Conservation (phyloP, 352 stramenopile species). For the Thalassiosira delicatula region DNA sequence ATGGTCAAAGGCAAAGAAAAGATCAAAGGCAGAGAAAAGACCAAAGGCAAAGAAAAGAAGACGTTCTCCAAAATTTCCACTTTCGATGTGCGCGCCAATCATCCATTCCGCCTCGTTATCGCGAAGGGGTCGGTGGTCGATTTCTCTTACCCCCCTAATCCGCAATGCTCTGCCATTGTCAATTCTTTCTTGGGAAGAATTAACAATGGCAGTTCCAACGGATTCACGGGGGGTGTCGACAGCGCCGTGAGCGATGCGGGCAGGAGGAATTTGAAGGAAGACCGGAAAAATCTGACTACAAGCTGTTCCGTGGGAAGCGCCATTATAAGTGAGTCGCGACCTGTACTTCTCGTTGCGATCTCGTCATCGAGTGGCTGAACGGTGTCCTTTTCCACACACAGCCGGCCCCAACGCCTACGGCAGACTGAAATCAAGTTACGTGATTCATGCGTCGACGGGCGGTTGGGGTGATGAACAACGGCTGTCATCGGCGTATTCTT, state of each 20-base stretch:
- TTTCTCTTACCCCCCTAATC: constrained; percentile 55
- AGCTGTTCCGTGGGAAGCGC: constrained; percentile 55
- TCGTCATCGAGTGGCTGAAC: no score
- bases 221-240: constrained; percentile 85
- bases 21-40: no score
- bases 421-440: constrained; percentile 61
- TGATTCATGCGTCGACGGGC: constrained; percentile 79
- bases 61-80: constrained; percentile 4
- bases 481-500: constrained; percentile 31
- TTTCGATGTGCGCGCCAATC: constrained; percentile 11
- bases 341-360: no score
- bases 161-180: constrained; percentile 52
- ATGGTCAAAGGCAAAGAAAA: no score
- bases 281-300: constrained; percentile 64
- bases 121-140: constrained; percentile 59
- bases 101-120: constrained; percentile 58
- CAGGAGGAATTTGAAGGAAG: constrained; percentile 60
- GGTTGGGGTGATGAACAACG: constrained; percentile 42
- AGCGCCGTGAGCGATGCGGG: constrained; percentile 80
- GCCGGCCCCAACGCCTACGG: constrained; percentile 69
- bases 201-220: constrained; percentile 79
- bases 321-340: no score
- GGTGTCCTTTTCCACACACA: no score
- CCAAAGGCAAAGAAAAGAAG: no score
- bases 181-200: no score